Evolutionary conservation across 164 flowering plant genomes (phyloP).

Genomic region (Tinospora cordifolia): DNA sequence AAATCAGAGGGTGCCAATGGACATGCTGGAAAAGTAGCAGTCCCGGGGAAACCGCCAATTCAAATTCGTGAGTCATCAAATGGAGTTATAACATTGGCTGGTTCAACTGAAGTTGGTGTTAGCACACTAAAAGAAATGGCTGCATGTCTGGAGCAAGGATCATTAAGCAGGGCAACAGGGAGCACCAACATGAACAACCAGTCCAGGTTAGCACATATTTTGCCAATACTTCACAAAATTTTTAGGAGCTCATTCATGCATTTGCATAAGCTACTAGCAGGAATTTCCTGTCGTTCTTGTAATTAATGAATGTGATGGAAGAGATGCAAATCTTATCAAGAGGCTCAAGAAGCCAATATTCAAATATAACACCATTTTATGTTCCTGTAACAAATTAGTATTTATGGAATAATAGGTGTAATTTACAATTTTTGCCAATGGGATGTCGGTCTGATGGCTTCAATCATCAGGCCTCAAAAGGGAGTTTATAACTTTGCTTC

Average conservation of each 20-base stretch:
- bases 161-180: slow-evolving; percentile 89
- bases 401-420: too few relatives aligned
- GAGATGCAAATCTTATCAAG: neutral
- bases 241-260: too few relatives aligned
- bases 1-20: slow-evolving; percentile 67
- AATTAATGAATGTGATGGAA: too few relatives aligned
- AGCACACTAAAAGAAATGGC: slow-evolving; percentile 87
- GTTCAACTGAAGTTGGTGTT: slow-evolving; percentile 84
- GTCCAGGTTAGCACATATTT: slow-evolving; percentile 52
- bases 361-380: neutral
- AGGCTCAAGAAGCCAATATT: neutral
- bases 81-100: slow-evolving; percentile 95
- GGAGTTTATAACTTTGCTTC: too few relatives aligned
- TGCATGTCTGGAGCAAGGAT: slow-evolving; percentile 90
- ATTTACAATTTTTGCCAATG: too few relatives aligned
- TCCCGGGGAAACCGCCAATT: slow-evolving; percentile 85
- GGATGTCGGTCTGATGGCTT: too few relatives aligned
- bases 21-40: slow-evolving; percentile 48
- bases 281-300: too few relatives aligned
- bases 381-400: too few relatives aligned
- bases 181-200: slow-evolving; percentile 99
- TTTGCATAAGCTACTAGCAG: too few relatives aligned
- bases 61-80: slow-evolving; percentile 93
- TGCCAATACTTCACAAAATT: neutral
- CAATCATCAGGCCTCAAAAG: too few relatives aligned